Evolutionary conservation across 2,329 filamentous ascomycete species (phyloP), one percentile per base, ranked within the genome.

Genomic region (Claviceps monticola): DNA sequence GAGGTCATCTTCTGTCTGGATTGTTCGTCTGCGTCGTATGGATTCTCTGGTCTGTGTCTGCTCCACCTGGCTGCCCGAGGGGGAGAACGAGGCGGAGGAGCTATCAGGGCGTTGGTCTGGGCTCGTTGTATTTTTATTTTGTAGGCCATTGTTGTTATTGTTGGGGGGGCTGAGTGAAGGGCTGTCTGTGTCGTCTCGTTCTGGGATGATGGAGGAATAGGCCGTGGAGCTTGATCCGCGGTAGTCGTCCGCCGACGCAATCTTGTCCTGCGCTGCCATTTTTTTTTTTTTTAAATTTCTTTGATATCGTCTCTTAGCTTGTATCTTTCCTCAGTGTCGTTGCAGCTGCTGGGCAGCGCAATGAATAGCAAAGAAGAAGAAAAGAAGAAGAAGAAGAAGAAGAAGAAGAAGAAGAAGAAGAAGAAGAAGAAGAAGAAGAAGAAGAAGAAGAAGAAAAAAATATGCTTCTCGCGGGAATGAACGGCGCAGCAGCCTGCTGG

Each of bases 1-100:
- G 0, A 80, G 56, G 19, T 79, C 74, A 23, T 79, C 74, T 58
- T 80, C 75, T 2, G 66, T 72, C 3, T 60, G 60, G 1, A 53
- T 53, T 1, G 59, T 64, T n/a, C 55, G 58, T 17, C 57, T 59
- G 23, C 56, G 62, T 26, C 59, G 54, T 0, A 65, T 44, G 0
- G 53, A 37, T 36, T 49, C 26, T 29, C 38, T 0, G 59, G 59
- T 8, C 54, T 14, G 23, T 8, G 41, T n/a, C 19, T n/a, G 11
- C 14, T 13, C 42, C 23, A 37, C 4, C 14, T 21, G 8, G 39
- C 39, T 19, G 39, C 17, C 17, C 23, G 43, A 45, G 14, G 13
- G n/a, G 5, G 43, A 45, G 14, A 21, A 45, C 13, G 21, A 29
- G 14, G 13, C 11, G 4, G 39, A 42, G 7, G 39, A 42, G 5